Percentiles rank a stretch among this genome's conserved stretches.
Evolutionary conservation across 2,329 filamentous ascomycete genomes (phyloP).

Genomic region (Pyrenophora seminiperda): DNA sequence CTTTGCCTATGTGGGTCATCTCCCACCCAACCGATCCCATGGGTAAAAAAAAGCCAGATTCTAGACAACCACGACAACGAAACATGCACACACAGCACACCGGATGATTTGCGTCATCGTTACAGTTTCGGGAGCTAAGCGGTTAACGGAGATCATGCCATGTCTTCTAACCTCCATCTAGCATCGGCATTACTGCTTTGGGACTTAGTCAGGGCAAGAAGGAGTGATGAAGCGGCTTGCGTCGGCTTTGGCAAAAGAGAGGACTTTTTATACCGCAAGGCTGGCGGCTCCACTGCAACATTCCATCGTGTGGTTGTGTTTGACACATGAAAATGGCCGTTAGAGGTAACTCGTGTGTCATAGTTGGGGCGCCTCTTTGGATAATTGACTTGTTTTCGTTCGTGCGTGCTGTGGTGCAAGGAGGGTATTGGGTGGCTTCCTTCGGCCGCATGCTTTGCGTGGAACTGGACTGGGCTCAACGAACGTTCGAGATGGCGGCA

Average conservation of each 20-base stretch:
- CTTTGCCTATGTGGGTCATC: not conserved
- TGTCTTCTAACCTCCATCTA: slow-evolving; percentile 1
- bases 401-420: slow-evolving; percentile 15
- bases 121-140: slow-evolving; percentile 11
- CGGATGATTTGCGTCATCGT: slow-evolving; percentile 13
- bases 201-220: slow-evolving; percentile 9
- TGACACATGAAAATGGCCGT: slow-evolving; percentile 31
- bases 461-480: slow-evolving; percentile 18
- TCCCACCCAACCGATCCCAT: no score
- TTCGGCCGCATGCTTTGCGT: not conserved
- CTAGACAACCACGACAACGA: not conserved
- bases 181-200: not conserved
- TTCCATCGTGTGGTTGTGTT: slow-evolving; percentile 7
- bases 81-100: slow-evolving; percentile 10
- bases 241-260: slow-evolving; percentile 14
- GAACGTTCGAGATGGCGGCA: slow-evolving; percentile 15
- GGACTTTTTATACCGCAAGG: slow-evolving; percentile 12
- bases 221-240: no score
- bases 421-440: slow-evolving; percentile 24
- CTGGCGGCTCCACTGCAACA: slow-evolving; percentile 17
- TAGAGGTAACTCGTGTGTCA: slow-evolving; percentile 34
- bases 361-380: slow-evolving; percentile 17
- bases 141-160: slow-evolving; percentile 18
- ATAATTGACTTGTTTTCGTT: slow-evolving; percentile 15
- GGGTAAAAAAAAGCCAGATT: not conserved